Evolutionary conservation across 1,284 basidiomycete genomes (phyloP).

Genomic region (Cutaneotrichosporon curvatum): DNA sequence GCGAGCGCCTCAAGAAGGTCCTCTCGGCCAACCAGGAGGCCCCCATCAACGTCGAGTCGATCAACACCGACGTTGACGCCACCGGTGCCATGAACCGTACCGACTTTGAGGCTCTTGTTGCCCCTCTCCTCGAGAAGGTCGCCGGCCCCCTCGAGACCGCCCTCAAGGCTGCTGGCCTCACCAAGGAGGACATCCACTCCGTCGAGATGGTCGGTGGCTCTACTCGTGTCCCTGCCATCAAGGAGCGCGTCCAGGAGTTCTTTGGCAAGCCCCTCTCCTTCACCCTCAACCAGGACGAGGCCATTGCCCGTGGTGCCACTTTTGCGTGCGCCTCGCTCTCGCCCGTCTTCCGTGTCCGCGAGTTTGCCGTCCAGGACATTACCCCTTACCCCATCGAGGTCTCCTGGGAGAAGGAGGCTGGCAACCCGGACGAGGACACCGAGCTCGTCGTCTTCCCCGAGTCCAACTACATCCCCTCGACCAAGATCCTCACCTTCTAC

Average conservation of each 20-base stretch:
- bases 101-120: conserved; percentile 54
- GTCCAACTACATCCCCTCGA: conserved; percentile 76
- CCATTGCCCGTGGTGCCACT: conserved; percentile 84
- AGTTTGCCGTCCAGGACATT: conserved; percentile 80
- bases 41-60: conserved; percentile 80
- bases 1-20: conserved; percentile 67
- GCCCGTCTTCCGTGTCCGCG: conserved; percentile 89
- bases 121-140: conserved; percentile 54
- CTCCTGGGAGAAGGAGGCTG: conserved; percentile 65
- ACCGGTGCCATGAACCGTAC: conserved; percentile 57
- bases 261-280: conserved; percentile 69
- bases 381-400: conserved; percentile 79
- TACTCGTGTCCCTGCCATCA: conserved; percentile 63
- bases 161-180: conserved; percentile 55
- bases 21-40: conserved; percentile 77
- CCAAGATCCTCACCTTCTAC: conserved; percentile 91
- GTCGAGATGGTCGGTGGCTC: conserved; percentile 64
- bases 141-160: conserved; percentile 54
- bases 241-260: conserved; percentile 57
- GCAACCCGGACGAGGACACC: conserved; percentile 77
- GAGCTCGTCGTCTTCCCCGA: conserved; percentile 78
- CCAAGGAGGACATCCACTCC: conserved; percentile 57
- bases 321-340: conserved; percentile 91
- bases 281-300: conserved; percentile 93
- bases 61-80: conserved; percentile 82